Evolutionary conservation across 2,329 filamentous ascomycete genomes (phyloP).

Genomic region (Neodidymelliopsis sp.): DNA sequence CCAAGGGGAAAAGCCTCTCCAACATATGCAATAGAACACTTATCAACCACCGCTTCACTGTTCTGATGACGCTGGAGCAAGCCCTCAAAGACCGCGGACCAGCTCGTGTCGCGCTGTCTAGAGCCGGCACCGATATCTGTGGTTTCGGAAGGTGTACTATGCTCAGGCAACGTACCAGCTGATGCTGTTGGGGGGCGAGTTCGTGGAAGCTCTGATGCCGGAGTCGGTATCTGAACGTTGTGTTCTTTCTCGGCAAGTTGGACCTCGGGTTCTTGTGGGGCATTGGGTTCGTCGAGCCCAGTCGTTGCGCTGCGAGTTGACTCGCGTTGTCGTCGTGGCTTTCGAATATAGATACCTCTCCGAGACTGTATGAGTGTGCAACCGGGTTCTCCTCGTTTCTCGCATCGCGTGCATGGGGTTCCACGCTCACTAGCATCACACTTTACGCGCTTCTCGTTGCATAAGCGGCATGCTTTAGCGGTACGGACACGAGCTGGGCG

Average conservation of each 20-base stretch:
- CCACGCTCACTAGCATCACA: constrained; percentile 15
- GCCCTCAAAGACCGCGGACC: constrained; percentile 12
- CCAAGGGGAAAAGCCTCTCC: constrained; percentile 11
- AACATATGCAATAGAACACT: constrained; percentile 7
- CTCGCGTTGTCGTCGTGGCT: constrained; percentile 6
- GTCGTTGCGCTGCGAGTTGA: background rate
- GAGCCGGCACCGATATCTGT: background rate
- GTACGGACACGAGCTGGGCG: constrained; percentile 7
- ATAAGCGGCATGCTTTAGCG: constrained; percentile 14
- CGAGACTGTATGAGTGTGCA: constrained; percentile 12
- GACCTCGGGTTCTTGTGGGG: too few species aligned
- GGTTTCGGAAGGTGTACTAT: background rate
- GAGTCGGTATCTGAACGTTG: background rate
- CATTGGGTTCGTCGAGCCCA: background rate
- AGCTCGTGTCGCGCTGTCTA: constrained; percentile 3
- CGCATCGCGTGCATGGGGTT: constrained; percentile 11
- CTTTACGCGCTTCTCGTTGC: constrained; percentile 15
- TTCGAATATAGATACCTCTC: constrained; percentile 13
- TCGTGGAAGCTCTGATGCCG: background rate
- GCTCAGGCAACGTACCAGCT: background rate
- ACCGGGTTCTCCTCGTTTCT: constrained; percentile 2
- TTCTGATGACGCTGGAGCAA: background rate
- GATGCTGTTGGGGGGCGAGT: background rate
- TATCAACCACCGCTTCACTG: constrained; percentile 1
- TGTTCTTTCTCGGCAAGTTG: too few species aligned